Conservation (phyloP, 768 basidiomycete genomes). For the Infundibulicybe gibba region DNA sequence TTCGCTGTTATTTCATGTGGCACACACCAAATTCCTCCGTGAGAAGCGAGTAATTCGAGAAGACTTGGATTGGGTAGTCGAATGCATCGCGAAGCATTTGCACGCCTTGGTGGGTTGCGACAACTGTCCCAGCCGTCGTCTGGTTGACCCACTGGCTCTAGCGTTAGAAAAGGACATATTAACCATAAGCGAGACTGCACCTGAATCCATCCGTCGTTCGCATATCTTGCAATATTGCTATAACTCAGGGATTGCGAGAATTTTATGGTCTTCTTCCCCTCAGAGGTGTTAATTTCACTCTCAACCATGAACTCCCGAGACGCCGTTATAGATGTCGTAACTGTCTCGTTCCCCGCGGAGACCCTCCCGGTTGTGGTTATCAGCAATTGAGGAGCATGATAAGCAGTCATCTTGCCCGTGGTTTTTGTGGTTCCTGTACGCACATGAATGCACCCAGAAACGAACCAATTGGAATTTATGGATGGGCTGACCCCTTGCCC, state of each 20-base stretch:
- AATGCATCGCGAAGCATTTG: constrained; percentile 45
- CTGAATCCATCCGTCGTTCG: constrained; percentile 34
- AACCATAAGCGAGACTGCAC: constrained; percentile 8
- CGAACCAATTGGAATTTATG: constrained; percentile 60
- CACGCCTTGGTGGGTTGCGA: constrained; percentile 46
- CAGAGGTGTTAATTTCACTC: constrained; percentile 45
- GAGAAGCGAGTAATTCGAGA: constrained; percentile 26
- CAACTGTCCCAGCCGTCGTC: constrained; percentile 40
- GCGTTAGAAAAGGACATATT: neutral
- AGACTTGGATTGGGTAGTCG: constrained; percentile 41
- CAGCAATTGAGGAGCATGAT: constrained; percentile 41
- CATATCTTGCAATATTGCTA: constrained; percentile 48
- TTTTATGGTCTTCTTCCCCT: constrained; percentile 37
- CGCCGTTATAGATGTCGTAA: constrained; percentile 49
- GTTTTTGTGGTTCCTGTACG: constrained; percentile 46
- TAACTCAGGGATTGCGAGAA: constrained; percentile 49
- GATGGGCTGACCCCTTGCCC: constrained; percentile 51
- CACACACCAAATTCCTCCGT: constrained; percentile 18
- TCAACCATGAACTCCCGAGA: constrained; percentile 44
- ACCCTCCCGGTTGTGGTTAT: constrained; percentile 35
- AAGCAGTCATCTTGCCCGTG: constrained; percentile 47
- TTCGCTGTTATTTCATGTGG: neutral
- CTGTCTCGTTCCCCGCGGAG: constrained; percentile 32
- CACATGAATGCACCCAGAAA: constrained; percentile 53
- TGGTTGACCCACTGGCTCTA: constrained; percentile 43